Conservation (phyloP, 441 rosid genomes). For the Mallotus repandus region DNA sequence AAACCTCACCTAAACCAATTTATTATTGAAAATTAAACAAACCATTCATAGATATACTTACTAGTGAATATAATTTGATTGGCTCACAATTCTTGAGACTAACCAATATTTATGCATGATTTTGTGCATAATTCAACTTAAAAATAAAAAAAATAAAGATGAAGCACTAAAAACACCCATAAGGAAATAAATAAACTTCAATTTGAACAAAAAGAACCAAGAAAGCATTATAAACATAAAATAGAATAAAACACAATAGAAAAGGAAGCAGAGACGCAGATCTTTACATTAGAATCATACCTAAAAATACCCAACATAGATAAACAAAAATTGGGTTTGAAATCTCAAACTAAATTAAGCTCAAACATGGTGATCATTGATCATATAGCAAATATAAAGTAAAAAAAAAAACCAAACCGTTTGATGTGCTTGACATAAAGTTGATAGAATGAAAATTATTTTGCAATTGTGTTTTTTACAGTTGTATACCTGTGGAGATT, state of each 20-base stretch:
- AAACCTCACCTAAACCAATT: too few species aligned
- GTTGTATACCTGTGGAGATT: constrained; percentile 46
- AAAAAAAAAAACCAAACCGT: too few species aligned
- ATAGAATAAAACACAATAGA: background rate
- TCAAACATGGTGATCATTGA: background rate
- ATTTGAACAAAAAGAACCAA: background rate
- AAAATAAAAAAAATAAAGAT: too few species aligned
- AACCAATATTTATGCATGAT: too few species aligned
- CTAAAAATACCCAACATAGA: background rate
- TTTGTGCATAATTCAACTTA: too few species aligned
- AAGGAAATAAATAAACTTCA: too few species aligned
- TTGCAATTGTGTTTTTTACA: background rate
- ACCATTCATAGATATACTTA: too few species aligned
- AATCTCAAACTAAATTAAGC: background rate
- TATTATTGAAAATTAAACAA: too few species aligned
- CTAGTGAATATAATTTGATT: too few species aligned
- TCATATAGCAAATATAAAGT: background rate
- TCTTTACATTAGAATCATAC: background rate
- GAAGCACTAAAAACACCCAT: too few species aligned
- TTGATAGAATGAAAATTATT: background rate
- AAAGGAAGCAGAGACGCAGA: too few species aligned
- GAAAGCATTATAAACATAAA: background rate
- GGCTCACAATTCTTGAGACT: too few species aligned
- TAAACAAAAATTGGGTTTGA: background rate
- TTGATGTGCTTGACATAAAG: background rate